Conservation (phyloP, 2,329 filamentous ascomycete genomes). For the Mycosphaerella sp. region DNA sequence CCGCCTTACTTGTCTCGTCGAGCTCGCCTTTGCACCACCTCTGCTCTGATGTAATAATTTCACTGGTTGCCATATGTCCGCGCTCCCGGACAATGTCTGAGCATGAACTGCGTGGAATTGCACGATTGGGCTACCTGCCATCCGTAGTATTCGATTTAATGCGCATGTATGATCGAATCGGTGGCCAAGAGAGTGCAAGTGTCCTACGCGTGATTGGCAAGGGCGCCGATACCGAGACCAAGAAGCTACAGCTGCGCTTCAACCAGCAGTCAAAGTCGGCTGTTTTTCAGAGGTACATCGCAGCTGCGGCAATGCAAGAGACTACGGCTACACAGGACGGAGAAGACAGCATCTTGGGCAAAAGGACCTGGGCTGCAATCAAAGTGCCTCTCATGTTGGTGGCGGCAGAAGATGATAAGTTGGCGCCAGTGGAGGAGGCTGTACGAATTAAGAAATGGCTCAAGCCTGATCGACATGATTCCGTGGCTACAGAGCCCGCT, state of each 20-base stretch:
- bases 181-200: slow-evolving; percentile 69
- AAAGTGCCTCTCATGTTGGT: slow-evolving; percentile 70
- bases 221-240: slow-evolving; percentile 58
- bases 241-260: slow-evolving; percentile 62
- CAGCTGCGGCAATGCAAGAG: slow-evolving; percentile 49
- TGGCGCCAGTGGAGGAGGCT: slow-evolving; percentile 67
- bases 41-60: slow-evolving; percentile 57
- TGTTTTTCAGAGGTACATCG: slow-evolving; percentile 74
- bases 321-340: slow-evolving; percentile 6
- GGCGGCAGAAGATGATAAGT: slow-evolving; percentile 66
- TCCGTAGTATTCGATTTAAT: slow-evolving; percentile 67
- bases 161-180: slow-evolving; percentile 69
- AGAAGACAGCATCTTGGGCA: slow-evolving; percentile 56
- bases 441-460: slow-evolving; percentile 55
- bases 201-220: slow-evolving; percentile 70
- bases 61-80: slow-evolving; percentile 76
- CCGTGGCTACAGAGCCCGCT: background rate
- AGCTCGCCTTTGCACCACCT: slow-evolving; percentile 47
- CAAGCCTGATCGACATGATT: slow-evolving; percentile 12
- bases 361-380: slow-evolving; percentile 65
- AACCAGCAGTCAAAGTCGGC: slow-evolving; percentile 78
- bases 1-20: slow-evolving; percentile 61
- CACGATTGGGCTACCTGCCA: slow-evolving; percentile 61
- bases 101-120: slow-evolving; percentile 41
- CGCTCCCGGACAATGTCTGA: slow-evolving; percentile 50